Evolutionary conservation across 306 rosid genomes (phyloP).

Genomic region (Astragalus glycyphyllos): DNA sequence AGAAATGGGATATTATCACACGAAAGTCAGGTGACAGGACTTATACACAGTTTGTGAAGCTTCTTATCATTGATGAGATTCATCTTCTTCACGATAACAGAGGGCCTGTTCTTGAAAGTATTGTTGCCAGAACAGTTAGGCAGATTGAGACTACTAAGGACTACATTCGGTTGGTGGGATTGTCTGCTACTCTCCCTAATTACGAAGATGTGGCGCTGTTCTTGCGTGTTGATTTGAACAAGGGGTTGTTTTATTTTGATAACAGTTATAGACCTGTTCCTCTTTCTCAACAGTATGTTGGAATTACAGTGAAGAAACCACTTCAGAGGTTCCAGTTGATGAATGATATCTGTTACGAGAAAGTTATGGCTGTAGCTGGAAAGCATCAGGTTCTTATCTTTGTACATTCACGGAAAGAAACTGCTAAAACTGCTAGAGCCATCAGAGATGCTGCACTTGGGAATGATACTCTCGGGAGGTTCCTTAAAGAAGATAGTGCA

Average conservation of each 20-base stretch:
- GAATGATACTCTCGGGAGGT: constrained; percentile 88
- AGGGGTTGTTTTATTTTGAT: constrained; percentile 81
- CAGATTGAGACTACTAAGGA: constrained; percentile 91
- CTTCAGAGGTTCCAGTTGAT: constrained; percentile 97
- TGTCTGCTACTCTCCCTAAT: constrained; percentile 94
- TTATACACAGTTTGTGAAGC: constrained; percentile 88
- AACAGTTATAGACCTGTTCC: constrained; percentile 98
- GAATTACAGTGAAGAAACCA: constrained; percentile 90
- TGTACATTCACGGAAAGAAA: constrained; percentile 96
- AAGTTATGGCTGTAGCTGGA: constrained; percentile 91
- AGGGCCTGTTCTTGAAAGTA: constrained; percentile 98
- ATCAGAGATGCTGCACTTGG: constrained; percentile 94
- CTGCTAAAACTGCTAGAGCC: constrained; percentile 94
- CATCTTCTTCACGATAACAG: constrained; percentile 97
- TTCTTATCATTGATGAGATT: constrained; percentile 90
- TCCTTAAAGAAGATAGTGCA: constrained; percentile 93
- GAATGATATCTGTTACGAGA: constrained; percentile 94
- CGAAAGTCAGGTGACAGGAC: constrained; percentile 96
- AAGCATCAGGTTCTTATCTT: constrained; percentile 94
- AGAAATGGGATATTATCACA: constrained; percentile 98
- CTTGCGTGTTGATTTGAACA: constrained; percentile 75
- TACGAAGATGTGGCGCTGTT: constrained; percentile 89
- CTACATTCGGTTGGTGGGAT: constrained; percentile 90
- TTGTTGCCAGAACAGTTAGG: constrained; percentile 93
- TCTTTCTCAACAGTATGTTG: constrained; percentile 91